Evolutionary conservation across 805 yeast genomes (phyloP).

Genomic region (Cyberlindnera suaveolens): DNA sequence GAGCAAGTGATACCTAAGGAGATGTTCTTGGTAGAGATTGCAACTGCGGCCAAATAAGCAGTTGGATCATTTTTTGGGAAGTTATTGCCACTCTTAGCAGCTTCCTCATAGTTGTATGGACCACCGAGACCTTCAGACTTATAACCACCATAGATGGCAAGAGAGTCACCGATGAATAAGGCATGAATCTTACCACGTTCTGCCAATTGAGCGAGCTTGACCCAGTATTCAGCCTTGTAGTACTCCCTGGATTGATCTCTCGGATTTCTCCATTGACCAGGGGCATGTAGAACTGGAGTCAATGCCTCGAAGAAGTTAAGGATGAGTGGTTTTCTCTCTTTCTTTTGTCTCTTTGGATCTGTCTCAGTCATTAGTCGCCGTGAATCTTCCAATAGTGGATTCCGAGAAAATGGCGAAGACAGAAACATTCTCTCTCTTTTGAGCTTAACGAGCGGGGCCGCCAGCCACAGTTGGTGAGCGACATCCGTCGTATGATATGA

Average conservation of each 20-base stretch:
- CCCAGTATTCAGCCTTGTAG: slow-evolving; percentile 31
- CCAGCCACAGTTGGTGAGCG: no score
- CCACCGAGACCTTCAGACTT: slow-evolving; percentile 26
- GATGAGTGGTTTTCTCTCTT: slow-evolving; percentile 14
- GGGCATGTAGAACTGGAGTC: slow-evolving; percentile 23
- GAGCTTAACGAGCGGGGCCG: no score
- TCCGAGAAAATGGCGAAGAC: no score
- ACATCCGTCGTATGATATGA: no score
- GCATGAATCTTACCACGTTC: slow-evolving; percentile 36
- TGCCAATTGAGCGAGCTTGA: slow-evolving; percentile 32
- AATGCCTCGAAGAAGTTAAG: slow-evolving; percentile 21
- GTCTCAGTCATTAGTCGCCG: slow-evolving; percentile 7
- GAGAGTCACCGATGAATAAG: slow-evolving; percentile 34
- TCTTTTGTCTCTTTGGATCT: slow-evolving; percentile 9
- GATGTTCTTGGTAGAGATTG: slow-evolving; percentile 36
- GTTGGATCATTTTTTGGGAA: slow-evolving; percentile 36
- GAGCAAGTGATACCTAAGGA: slow-evolving; percentile 39
- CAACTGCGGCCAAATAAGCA: slow-evolving; percentile 34
- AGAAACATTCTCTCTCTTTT: no score
- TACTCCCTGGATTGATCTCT: slow-evolving; percentile 21
- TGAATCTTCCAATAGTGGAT: no score
- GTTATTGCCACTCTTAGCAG: slow-evolving; percentile 28
- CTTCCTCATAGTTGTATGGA: slow-evolving; percentile 30
- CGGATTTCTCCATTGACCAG: slow-evolving; percentile 25
- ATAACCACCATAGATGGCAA: slow-evolving; percentile 36